Base-by-base conservation (phyloP, 2,329 filamentous ascomycete genomes). In the Colletotrichum theobromicola region DNA sequence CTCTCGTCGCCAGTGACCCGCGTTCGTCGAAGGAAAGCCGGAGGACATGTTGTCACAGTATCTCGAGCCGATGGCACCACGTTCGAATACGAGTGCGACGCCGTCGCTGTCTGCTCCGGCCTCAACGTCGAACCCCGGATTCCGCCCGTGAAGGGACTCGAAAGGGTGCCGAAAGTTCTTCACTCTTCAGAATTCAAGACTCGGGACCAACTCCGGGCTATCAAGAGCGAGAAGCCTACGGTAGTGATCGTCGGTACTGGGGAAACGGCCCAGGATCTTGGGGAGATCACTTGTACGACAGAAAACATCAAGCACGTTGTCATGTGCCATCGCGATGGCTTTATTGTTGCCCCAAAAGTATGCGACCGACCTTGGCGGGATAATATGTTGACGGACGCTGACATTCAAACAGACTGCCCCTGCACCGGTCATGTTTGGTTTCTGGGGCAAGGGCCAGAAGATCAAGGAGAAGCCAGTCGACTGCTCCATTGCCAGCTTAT, bases 261-360 rank as follows among this genome's bases (percentile, higher is more conserved):
- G 1, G 87, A 88, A 72, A 88, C 87, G 0, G 85, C 81, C 1
- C 85, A 87, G 79, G 87, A 88, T 53, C 77, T 88, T 26, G 82
- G 84, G 0, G 81, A 87, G 50, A 82, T 88, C 16, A 86, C 86
- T 1, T 81, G 87, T 4, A 88, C 85, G 3, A 83, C 85, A 0
- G 79, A 81, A 1, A 85, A 84, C 1, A 83, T 82, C 7, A 83
- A 82, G 9, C 72, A 75, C 7, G 86, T 88, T 7, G 85, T 86
- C 0, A 76, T 88, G n/a, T 87, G 85, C 30, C 86, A 88, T 70
- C 82, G 86, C 7, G 83, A 87, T 72, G 87, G 87, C 5, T 88
- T 87, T 74, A 83, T 86, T 28, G 84, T 83, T 26, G 86, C 84
- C 4, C 86, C 86, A 2, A 88, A 88, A 81, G 85, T 85, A 76